phyloP scores from a whole-genome alignment of 2,329 filamentous ascomycete genomes.

The Fusarium sp. region DNA sequence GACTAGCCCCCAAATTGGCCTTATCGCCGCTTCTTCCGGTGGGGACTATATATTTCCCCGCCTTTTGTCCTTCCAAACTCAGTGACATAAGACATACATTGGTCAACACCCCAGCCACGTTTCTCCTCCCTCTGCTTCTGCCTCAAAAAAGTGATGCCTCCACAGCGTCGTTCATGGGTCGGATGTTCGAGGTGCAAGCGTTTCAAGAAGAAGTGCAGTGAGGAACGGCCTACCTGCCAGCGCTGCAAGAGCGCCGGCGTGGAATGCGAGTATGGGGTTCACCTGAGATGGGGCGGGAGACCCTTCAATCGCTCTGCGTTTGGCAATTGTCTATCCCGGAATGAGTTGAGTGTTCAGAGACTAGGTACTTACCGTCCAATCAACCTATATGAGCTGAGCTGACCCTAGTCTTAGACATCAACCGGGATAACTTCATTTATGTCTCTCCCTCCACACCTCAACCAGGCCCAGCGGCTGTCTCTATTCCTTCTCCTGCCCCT shows the following conservation, averaged over 20 bases:
- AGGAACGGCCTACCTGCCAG: slow-evolving; percentile 30
- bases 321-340: slow-evolving; percentile 28
- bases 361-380: slow-evolving; percentile 1
- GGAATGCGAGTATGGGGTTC: slow-evolving; percentile 37
- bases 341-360: slow-evolving; percentile 32
- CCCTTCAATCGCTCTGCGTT: slow-evolving; percentile 32
- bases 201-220: slow-evolving; percentile 39
- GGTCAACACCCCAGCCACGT: neutral
- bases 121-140: neutral
- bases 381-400: neutral
- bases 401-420: slow-evolving; percentile 12
- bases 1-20: neutral
- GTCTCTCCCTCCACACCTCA: slow-evolving; percentile 25
- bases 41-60: neutral
- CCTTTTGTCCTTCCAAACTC: neutral
- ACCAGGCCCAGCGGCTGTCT: neutral
- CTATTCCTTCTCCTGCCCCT: neutral
- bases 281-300: slow-evolving; percentile 33
- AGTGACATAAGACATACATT: neutral
- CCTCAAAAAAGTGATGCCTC: slow-evolving; percentile 28
- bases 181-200: slow-evolving; percentile 37
- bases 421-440: slow-evolving; percentile 37
- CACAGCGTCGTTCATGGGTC: slow-evolving; percentile 39
- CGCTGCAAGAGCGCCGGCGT: slow-evolving; percentile 27
- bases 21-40: slow-evolving; percentile 1